Conservation (phyloP, 441 rosid species). For the Brassica hybrid region DNA sequence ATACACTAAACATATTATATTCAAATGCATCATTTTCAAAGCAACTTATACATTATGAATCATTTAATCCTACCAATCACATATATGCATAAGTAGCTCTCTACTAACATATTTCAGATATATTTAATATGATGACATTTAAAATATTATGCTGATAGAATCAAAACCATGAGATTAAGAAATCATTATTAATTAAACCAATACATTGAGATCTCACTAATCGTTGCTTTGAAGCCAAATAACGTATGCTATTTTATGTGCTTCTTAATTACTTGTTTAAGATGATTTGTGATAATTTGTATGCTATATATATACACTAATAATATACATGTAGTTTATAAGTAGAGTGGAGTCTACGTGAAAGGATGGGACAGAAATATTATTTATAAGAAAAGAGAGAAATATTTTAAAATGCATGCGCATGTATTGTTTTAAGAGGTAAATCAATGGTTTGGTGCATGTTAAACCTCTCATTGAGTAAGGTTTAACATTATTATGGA, state of each 20-base stretch:
- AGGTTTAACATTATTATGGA: constrained; percentile 17
- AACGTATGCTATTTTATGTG: background rate
- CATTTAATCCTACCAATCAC: background rate
- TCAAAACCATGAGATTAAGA: constrained; percentile 4
- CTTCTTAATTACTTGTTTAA: background rate
- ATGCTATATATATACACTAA: background rate
- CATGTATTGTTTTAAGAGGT: constrained; percentile 22
- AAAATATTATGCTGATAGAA: background rate
- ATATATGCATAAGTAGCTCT: background rate
- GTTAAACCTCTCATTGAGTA: constrained; percentile 23
- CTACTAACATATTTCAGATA: background rate
- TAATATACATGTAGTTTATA: background rate
- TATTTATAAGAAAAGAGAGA: background rate
- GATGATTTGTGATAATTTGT: background rate
- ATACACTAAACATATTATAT: constrained; percentile 7
- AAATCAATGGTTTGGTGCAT: constrained; percentile 24
- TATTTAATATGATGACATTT: background rate
- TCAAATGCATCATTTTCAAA: constrained; percentile 13
- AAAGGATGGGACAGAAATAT: background rate
- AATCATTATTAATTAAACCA: background rate
- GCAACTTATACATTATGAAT: background rate
- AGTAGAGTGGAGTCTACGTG: background rate
- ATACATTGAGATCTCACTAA: background rate
- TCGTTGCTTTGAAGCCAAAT: constrained; percentile 9
- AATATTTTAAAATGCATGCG: constrained; percentile 19